Evolutionary conservation across 495 filamentous ascomycete species (phyloP).

Genomic region (Lentithecium fluviatile): DNA sequence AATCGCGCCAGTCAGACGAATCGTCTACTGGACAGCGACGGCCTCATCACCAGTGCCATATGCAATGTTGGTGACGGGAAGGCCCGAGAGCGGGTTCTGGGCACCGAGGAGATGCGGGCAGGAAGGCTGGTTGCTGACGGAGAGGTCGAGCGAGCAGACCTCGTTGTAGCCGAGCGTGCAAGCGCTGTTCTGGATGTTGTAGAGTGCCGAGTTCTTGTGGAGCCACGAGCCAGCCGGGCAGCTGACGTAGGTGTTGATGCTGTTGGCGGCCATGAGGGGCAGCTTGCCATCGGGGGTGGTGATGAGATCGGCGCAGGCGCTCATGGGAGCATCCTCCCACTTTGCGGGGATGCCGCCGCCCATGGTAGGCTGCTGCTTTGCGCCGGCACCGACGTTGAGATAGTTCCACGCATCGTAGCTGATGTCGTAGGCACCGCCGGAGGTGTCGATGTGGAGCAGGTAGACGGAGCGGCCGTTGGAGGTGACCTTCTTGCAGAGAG

Average conservation of each 20-base stretch:
- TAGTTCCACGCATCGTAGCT: slow-evolving; percentile 33
- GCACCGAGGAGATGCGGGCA: slow-evolving; percentile 25
- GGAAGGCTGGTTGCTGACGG: slow-evolving; percentile 28
- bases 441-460: slow-evolving; percentile 28
- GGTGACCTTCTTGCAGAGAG: slow-evolving; percentile 16
- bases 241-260: slow-evolving; percentile 21
- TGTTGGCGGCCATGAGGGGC: slow-evolving; percentile 29
- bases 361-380: slow-evolving; percentile 4
- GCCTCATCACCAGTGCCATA: neutral
- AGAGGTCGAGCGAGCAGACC: slow-evolving; percentile 14
- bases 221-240: slow-evolving; percentile 21
- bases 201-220: slow-evolving; percentile 14
- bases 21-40: neutral
- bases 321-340: slow-evolving; percentile 11
- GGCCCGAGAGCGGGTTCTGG: slow-evolving; percentile 2
- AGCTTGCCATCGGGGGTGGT: slow-evolving; percentile 20
- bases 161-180: slow-evolving; percentile 30
- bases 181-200: slow-evolving; percentile 24
- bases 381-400: slow-evolving; percentile 19
- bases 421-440: slow-evolving; percentile 30
- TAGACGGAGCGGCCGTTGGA: slow-evolving; percentile 24
- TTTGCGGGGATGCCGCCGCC: slow-evolving; percentile 25
- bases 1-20: too few relatives aligned
- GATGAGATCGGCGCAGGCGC: slow-evolving; percentile 16
- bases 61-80: neutral